Evolutionary conservation across 805 yeast genomes (phyloP).

Genomic region (Alloascoidea hylecoeti): DNA sequence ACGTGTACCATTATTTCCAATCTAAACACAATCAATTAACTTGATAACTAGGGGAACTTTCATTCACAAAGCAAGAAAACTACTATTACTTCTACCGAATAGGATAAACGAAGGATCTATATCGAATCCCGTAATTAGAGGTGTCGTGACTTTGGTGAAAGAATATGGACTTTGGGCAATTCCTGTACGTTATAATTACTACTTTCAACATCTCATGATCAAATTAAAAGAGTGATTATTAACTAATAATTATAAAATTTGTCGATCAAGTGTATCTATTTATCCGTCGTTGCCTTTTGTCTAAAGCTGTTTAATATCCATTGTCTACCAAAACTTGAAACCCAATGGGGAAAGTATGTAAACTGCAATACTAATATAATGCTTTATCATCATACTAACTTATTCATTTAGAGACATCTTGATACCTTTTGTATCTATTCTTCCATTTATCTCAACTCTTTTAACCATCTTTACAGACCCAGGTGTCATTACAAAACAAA

Average conservation of each 20-base stretch:
- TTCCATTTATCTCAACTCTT: constrained; percentile 13
- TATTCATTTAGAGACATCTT: constrained; percentile 3
- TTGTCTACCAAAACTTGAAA: constrained; percentile 6
- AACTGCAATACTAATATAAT: constrained; percentile 8
- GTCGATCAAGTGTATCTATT: constrained; percentile 4
- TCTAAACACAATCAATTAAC: neutral
- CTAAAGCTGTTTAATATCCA: constrained; percentile 8
- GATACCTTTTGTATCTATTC: constrained; percentile 9
- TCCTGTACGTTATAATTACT: constrained; percentile 4
- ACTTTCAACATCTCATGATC: neutral
- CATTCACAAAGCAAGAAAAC: constrained; percentile 9
- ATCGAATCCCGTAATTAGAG: neutral
- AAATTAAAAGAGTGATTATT: no score
- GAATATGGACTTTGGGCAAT: constrained; percentile 13
- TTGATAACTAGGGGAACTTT: constrained; percentile 9
- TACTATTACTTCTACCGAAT: constrained; percentile 10
- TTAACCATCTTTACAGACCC: constrained; percentile 21
- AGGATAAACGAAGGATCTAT: constrained; percentile 7
- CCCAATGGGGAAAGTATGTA: constrained; percentile 7
- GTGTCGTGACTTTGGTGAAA: constrained; percentile 6
- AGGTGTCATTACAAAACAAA: constrained; percentile 16
- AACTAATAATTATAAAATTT: neutral
- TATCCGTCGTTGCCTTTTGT: constrained; percentile 6
- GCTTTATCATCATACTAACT: constrained; percentile 2
- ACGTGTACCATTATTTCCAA: neutral